These are phyloP conservation scores for Forsythia suspensa DNA, from an alignment of 257 asterid species.

Conservation along the genomic window DNA sequence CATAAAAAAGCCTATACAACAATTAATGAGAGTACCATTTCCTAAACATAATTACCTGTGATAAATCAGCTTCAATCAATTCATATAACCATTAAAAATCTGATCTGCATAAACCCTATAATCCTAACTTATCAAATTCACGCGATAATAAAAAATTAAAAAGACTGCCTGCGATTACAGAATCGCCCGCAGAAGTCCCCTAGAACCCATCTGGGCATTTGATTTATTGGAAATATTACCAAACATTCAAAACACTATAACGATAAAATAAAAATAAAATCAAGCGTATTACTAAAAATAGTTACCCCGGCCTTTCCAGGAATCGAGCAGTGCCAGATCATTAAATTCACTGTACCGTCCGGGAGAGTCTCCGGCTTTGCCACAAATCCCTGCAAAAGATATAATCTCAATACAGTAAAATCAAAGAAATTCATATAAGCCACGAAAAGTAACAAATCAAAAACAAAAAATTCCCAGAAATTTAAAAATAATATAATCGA, in stretches of 20 bases:
- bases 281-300: not conserved
- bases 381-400: conserved; percentile 55
- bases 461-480: not conserved
- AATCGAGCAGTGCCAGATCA: conserved; percentile 70
- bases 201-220: not conserved
- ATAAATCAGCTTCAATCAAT: not conserved
- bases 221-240: not conserved
- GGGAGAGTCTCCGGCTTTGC: conserved; percentile 63
- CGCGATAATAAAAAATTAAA: not conserved
- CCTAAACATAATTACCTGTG: not conserved
- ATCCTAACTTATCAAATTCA: not conserved
- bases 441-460: not conserved
- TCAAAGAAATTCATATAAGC: not conserved
- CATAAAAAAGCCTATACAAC: not conserved
- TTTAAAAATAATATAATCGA: not conserved
- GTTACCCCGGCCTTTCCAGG: conserved; percentile 80
- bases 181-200: too few relatives aligned
- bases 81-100: not conserved
- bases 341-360: conserved; percentile 66
- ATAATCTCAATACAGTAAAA: conserved; percentile 1
- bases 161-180: too few relatives aligned
- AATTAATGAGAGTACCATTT: not conserved
- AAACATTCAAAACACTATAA: not conserved
- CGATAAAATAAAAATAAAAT: not conserved
- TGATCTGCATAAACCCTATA: not conserved